Base-by-base conservation (phyloP, 2,329 filamentous ascomycete genomes). In the Coniochaeta prunicola region DNA sequence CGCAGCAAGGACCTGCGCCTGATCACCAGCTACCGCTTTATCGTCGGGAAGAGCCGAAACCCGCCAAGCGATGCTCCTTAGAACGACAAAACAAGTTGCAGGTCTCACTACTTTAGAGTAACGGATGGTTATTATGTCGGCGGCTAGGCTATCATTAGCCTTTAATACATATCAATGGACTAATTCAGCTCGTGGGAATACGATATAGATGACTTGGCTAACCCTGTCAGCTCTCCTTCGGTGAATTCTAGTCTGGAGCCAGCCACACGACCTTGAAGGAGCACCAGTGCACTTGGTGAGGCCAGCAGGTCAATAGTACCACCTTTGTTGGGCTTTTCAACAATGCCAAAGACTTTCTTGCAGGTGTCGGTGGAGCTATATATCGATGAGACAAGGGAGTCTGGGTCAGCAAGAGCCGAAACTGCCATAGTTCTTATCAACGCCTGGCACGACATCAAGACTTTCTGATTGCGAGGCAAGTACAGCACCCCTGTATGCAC, bases 211-310 rank as follows among this genome's bases (percentile, higher is more conserved):
- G 31, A 12, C 6, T 12, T 33, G 31, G 6, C 12, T 33, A 12
- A 33, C 31, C 12, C 31, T 33, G 31, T 33, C 82, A 0, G 73
- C 73, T 31, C 72, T 71, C 69, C 80, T 82, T 83, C 83, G 86
- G 69, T n/a, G n/a, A n/a, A n/a, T n/a, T n/a, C n/a, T 82, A 70
- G 65, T 85, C 81, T 45, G 84, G 70, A 1, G 83, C 83, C 17
- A 86, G 76, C 83, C 83, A 86, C 80, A 86, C 80, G 65, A 79
- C 73, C 71, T 86, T 86, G 62, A 83, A 12, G 83, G 83, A 2
- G 82, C 83, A 48, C 83, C 83, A 2, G 83, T 83, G 62, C 83
- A 86, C 70, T 86, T 86, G 70, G 86, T 75, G 6, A 78, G 73
- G 50, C 83, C 82, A 0, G 79, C 74, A 2, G 83, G 83, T 62